Base-by-base conservation (phyloP, 352 stramenopile genomes). In the Elongisporangium undulatum region DNA sequence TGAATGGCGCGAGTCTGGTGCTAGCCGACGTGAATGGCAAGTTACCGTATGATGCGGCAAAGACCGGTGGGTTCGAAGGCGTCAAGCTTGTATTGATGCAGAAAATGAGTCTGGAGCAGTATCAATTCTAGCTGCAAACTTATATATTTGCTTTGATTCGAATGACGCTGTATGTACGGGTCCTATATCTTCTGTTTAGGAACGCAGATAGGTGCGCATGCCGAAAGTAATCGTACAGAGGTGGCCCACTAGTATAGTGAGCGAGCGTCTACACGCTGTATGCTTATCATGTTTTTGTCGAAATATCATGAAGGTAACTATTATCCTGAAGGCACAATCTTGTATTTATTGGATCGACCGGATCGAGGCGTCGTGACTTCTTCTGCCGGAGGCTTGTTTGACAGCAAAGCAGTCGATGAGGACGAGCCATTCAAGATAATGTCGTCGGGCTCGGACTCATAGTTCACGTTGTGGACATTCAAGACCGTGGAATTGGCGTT, bases 1-100 rank as follows among this genome's bases (percentile, higher is more conserved):
- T 91, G 3, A 95, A 95, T 45, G 86, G 86, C 23, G 80, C 86
- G 15, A 90, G 75, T n/a, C 57, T 91, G 8, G 69, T 74, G n/a
- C 20, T 82, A 2, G 63, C 69, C 0, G 82, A 94, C 48, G 70
- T 67, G 3, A 57, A 68, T 17, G 80, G 80, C 2, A 69, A 72
- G 41, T 60, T 90, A 19, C 75, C 85, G 7, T 84, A 80, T 34
- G 79, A 92, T 29, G 81, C 62, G 6, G 85, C 85, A 1, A 87
- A 89, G 52, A 64, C 64, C 3, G 64, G 72, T 9, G 82, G 79
- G 12, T 82, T 83, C 53, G 82, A 92, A 52, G 61, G 52, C n/a
- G 69, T 91, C 53, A 86, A 89, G 52, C 73, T 82, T 10, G 63
- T 70, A 21, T 68, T 94, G 23, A 85, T 85, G 69, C 75, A 85